Evolutionary conservation across 306 rosid species (phyloP).

Genomic region (Begonia masoniana): DNA sequence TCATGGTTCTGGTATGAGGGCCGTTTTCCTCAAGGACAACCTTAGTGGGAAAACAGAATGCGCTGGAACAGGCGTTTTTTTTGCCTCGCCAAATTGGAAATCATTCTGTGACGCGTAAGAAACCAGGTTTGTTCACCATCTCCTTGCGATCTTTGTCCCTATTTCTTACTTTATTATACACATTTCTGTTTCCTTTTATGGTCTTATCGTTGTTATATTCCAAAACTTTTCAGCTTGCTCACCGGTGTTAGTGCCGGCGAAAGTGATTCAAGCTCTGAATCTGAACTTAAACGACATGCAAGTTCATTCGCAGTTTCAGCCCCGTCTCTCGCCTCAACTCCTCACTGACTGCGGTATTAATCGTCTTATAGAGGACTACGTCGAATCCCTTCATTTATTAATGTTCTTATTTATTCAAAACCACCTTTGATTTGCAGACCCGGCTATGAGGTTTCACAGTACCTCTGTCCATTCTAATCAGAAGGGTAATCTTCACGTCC

Average conservation of each 20-base stretch:
- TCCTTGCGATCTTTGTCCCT: not conserved
- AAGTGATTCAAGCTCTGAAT: conserved; percentile 56
- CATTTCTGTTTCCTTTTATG: not conserved
- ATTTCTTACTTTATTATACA: not conserved
- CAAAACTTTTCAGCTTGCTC: conserved; percentile 22
- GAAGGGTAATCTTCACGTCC: conserved; percentile 20
- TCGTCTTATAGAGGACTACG: no score
- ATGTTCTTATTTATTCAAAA: no score
- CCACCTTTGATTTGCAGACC: conserved; percentile 9
- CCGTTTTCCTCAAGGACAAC: conserved; percentile 23
- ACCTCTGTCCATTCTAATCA: conserved; percentile 14
- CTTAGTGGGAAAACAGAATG: conserved; percentile 23
- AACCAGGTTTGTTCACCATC: conserved; percentile 15
- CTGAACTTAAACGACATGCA: conserved; percentile 26
- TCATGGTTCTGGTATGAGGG: conserved; percentile 34
- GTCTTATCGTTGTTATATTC: not conserved
- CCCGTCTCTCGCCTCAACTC: conserved; percentile 16
- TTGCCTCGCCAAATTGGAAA: conserved; percentile 30
- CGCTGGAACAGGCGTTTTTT: conserved; percentile 57
- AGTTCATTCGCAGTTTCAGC: conserved; percentile 21
- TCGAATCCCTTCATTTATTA: no score
- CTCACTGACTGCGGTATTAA: conserved; percentile 30
- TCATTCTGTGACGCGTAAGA: conserved; percentile 13
- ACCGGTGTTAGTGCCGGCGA: conserved; percentile 49
- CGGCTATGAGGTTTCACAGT: conserved; percentile 7